These are phyloP conservation scores for Sarocladiaceae sp. DNA, from an alignment of 2,329 filamentous ascomycete genomes.

Conservation along the genomic window DNA sequence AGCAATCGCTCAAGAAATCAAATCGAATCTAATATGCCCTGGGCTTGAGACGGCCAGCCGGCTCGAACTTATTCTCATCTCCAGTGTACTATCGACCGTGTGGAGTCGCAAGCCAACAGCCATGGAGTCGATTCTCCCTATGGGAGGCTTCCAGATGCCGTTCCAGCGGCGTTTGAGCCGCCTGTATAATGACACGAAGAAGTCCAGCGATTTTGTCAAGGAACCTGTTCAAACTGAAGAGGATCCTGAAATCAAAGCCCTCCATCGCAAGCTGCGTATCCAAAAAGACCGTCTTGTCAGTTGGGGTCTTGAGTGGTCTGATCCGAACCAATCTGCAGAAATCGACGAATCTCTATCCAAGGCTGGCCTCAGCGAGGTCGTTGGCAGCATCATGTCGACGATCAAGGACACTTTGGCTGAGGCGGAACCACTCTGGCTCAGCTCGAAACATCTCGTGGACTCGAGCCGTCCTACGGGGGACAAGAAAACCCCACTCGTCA, in stretches of 20 bases:
- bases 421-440: conserved; percentile 64
- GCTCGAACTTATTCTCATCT: too few species aligned
- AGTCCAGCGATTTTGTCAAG: conserved; percentile 66
- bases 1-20: not conserved
- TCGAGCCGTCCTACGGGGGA: conserved; percentile 38
- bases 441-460: conserved; percentile 42
- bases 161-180: conserved; percentile 60
- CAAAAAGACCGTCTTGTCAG: conserved; percentile 73
- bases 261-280: conserved; percentile 72
- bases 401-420: conserved; percentile 76
- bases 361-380: conserved; percentile 68
- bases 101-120: not conserved
- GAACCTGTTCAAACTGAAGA: conserved; percentile 56
- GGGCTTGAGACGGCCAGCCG: not conserved
- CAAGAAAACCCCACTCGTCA: conserved; percentile 49
- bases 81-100: not conserved
- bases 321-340: conserved; percentile 58
- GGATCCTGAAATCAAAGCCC: conserved; percentile 62
- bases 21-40: not conserved
- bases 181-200: conserved; percentile 77
- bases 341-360: conserved; percentile 67
- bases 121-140: conserved; percentile 47
- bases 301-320: conserved; percentile 78
- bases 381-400: conserved; percentile 71
- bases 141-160: conserved; percentile 47